phyloP scores from a whole-genome alignment of 1,284 basidiomycete genomes.

The Pascua guehoae region DNA sequence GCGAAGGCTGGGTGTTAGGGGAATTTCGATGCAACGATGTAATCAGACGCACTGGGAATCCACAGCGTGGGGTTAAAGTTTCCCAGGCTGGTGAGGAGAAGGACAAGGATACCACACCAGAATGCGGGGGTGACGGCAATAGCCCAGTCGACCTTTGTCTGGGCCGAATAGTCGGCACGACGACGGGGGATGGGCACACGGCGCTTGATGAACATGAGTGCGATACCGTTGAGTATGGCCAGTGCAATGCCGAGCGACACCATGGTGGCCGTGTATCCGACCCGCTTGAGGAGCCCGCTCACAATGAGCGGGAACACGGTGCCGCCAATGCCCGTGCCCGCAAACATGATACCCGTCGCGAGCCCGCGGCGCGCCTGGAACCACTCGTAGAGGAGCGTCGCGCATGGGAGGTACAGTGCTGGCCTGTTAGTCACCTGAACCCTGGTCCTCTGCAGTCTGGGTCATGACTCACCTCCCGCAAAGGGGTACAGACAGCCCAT shows the following conservation, averaged over 20 bases:
- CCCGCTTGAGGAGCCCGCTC: slow-evolving; percentile 30
- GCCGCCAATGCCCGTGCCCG: slow-evolving; percentile 45
- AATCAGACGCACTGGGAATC: slow-evolving; percentile 43
- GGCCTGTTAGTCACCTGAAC: background rate
- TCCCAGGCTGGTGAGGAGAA: slow-evolving; percentile 41
- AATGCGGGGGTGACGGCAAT: slow-evolving; percentile 30
- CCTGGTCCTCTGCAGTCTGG: no score
- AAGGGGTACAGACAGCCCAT: slow-evolving; percentile 44
- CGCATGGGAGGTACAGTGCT: slow-evolving; percentile 46
- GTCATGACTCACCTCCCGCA: slow-evolving; percentile 25
- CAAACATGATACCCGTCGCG: slow-evolving; percentile 44
- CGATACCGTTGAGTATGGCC: slow-evolving; percentile 27
- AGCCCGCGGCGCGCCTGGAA: slow-evolving; percentile 43
- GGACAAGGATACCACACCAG: slow-evolving; percentile 32
- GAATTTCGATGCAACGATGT: no score
- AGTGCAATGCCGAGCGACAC: slow-evolving; percentile 38
- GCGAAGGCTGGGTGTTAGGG: slow-evolving; percentile 33
- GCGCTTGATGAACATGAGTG: slow-evolving; percentile 41
- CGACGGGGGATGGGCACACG: slow-evolving; percentile 31
- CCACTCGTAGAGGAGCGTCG: slow-evolving; percentile 46
- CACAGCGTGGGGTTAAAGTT: slow-evolving; percentile 48
- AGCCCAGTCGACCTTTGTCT: slow-evolving; percentile 12
- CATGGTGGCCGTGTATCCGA: slow-evolving; percentile 47
- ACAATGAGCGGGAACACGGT: slow-evolving; percentile 45
- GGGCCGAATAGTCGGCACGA: background rate